These are phyloP conservation scores for Yamadazyma atmosphaerica DNA, from an alignment of 1,139 yeast genomes.

Conservation along the genomic window DNA sequence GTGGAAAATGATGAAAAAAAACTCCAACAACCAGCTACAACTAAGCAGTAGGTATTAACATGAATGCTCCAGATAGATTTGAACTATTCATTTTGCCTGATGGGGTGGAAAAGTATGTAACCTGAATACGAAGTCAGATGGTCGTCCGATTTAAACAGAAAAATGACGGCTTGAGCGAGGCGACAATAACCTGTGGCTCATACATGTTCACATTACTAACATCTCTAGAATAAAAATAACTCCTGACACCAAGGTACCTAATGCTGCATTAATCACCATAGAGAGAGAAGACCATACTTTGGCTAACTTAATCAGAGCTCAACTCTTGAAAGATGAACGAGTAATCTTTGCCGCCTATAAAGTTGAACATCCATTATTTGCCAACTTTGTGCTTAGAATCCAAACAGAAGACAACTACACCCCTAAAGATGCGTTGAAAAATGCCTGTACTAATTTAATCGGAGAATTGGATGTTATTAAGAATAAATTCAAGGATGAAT, in stretches of 20 bases:
- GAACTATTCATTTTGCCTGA: constrained; percentile 96
- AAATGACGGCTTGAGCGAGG: too few species aligned
- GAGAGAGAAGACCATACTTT: constrained; percentile 98
- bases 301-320: constrained; percentile 86
- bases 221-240: constrained; percentile 67
- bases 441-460: constrained; percentile 83
- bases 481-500: constrained; percentile 82
- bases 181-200: too few species aligned
- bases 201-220: too few species aligned
- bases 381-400: constrained; percentile 87
- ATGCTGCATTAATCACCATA: constrained; percentile 87
- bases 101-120: constrained; percentile 81
- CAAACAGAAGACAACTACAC: constrained; percentile 95
- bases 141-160: too few species aligned
- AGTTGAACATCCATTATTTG: constrained; percentile 96
- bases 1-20: not conserved
- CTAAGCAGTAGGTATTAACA: constrained; percentile 22
- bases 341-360: constrained; percentile 96
- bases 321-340: constrained; percentile 78
- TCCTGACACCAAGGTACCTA: constrained; percentile 94
- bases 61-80: constrained; percentile 99
- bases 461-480: constrained; percentile 74
- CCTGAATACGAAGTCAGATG: too few species aligned
- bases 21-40: not conserved
- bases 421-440: constrained; percentile 85